Conservation (phyloP, 2,329 filamentous ascomycete genomes). For the Hypoxylon sp. region DNA sequence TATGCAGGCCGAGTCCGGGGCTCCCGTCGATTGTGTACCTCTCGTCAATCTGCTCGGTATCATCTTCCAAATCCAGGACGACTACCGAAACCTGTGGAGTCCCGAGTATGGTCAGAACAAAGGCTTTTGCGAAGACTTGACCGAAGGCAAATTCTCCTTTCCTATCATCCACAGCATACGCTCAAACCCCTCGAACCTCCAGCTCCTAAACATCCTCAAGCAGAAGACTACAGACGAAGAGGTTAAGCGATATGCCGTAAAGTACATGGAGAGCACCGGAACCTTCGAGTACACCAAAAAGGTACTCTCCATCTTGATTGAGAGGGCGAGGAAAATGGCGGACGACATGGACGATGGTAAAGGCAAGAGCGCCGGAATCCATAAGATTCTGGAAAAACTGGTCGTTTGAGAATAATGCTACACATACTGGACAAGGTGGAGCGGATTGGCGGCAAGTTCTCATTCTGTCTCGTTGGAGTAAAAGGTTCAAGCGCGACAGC, state of each 20-base stretch:
- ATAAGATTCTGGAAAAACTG: constrained; percentile 77
- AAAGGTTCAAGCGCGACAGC: constrained; percentile 15
- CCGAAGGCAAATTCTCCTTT: constrained; percentile 97
- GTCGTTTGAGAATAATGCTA: constrained; percentile 46
- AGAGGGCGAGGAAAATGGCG: constrained; percentile 71
- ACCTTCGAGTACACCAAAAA: constrained; percentile 87
- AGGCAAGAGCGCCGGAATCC: constrained; percentile 68
- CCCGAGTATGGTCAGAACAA: constrained; percentile 87
- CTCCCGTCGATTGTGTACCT: constrained; percentile 76
- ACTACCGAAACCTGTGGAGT: constrained; percentile 88
- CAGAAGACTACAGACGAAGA: constrained; percentile 88
- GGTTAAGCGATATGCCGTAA: constrained; percentile 90
- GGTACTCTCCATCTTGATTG: constrained; percentile 73
- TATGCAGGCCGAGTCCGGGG: constrained; percentile 80
- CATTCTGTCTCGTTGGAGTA: constrained; percentile 12
- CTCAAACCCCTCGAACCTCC: constrained; percentile 76
- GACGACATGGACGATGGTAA: constrained; percentile 72
- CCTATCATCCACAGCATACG: constrained; percentile 95
- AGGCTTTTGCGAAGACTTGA: constrained; percentile 93
- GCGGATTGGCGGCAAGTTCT: constrained; percentile 3
- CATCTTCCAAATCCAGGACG: constrained; percentile 91
- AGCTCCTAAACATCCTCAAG: constrained; percentile 91
- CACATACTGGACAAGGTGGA: neutral
- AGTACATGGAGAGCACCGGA: constrained; percentile 89
- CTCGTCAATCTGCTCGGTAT: constrained; percentile 88